Conservation (phyloP, 495 filamentous ascomycete species). For the Penicillium ucsense region DNA sequence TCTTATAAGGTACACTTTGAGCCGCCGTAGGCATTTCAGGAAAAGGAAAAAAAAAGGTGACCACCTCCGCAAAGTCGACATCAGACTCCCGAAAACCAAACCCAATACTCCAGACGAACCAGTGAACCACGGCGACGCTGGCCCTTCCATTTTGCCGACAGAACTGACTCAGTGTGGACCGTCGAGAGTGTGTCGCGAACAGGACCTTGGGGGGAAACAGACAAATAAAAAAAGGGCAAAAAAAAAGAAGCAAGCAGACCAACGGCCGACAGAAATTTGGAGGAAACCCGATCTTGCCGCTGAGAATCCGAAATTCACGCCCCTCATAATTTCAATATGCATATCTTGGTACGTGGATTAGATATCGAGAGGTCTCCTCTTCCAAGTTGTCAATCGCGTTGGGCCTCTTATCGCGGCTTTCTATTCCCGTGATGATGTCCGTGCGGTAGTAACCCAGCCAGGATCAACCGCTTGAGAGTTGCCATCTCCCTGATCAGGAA, state of each 20-base stretch:
- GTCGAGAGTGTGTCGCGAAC: neutral
- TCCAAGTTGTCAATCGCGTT: neutral
- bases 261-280: constrained; percentile 1
- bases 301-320: neutral
- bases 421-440: neutral
- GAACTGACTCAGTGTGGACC: too few relatives aligned
- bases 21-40: too few relatives aligned
- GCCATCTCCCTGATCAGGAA: too few relatives aligned
- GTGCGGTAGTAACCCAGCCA: neutral
- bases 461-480: neutral
- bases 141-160: too few relatives aligned
- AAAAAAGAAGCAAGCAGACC: constrained; percentile 8
- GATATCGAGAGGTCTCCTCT: neutral
- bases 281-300: constrained; percentile 4
- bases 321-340: constrained; percentile 21
- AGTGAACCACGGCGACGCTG: too few relatives aligned
- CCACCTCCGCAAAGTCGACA: too few relatives aligned
- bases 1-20: too few relatives aligned
- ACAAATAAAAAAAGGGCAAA: neutral
- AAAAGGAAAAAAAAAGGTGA: too few relatives aligned
- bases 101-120: too few relatives aligned
- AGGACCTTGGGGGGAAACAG: neutral
- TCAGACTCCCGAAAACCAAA: too few relatives aligned
- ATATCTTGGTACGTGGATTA: constrained; percentile 35
- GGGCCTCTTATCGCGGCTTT: constrained; percentile 1